Evolutionary conservation across 2,329 filamentous ascomycete species (phyloP), one percentile per base, ranked within the genome.

Genomic region (Trichoderma afroharzianum): DNA sequence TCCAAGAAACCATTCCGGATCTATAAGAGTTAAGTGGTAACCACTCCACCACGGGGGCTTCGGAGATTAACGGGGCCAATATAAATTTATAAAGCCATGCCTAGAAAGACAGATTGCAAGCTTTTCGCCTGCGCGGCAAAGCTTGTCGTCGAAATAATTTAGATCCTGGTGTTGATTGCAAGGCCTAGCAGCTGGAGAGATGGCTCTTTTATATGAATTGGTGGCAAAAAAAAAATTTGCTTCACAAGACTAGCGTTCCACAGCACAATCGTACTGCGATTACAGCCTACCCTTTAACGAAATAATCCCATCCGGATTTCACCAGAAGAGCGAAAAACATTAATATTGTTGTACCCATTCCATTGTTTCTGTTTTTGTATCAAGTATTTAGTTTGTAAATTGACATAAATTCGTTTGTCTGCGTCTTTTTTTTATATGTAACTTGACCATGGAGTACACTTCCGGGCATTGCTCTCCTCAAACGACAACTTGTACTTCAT

Each of bases 11-110:
- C 39, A 28, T 59, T 18, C 15, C 30, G 67, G 39, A 69, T 69
- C 67, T 69, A 69, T 69, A 69, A 69, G 67, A 69, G 67, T 69
- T 69, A 69, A 69, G 67, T 69, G 67, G 67, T 69, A 69, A 69
- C 67, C 67, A 69, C 67, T 69, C 67, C 67, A 69, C 67, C 67
- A 69, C 67, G 57, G 67, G 66, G 67, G 67, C 67, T 53, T 50
- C 57, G 39, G 30, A n/a, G 39, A 26, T 62, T 21, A 30, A 62
- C 15, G 3, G 8, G 24, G 4, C 32, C 9, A 15, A 62, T 14
- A 4, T 28, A 9, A n/a, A 4, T n/a, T 36, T 69, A 62, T 69
- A 50, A 61, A 69, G 4, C 15, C 7, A 28, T 21, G 5, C n/a
- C 14, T 2, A 3, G 1, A 1, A 9, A 9, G 26, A 6, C 2